Base-by-base conservation (phyloP, 192 early-diverging fungal species). In the Coemansia sp. region DNA sequence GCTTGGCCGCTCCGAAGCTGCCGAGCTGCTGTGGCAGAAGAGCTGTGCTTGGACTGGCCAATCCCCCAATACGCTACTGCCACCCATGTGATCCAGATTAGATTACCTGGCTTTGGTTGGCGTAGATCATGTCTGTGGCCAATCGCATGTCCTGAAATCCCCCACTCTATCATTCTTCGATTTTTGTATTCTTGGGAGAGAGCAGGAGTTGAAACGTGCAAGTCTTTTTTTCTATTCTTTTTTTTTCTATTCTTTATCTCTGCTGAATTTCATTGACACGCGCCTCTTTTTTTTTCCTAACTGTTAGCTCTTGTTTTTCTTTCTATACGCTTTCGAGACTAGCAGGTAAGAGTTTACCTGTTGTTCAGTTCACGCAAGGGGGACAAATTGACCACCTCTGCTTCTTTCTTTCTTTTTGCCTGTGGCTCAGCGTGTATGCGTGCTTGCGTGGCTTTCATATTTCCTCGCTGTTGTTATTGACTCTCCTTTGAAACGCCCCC, bases 1-100 rank as follows among this genome's bases (percentile, higher is more conserved):
- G 75, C 65, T 74, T 14, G 39, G 56, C 40, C 64, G 45, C 65
- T 4, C 34, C 14, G 64, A 54, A 9, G 73, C 70, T 41, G 42
- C 74, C 4, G 69, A 72, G 19, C 61, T 69, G 62, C 65, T 82
- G 45, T 82, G 79, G 79, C 42, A 31, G 6, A 82, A 82, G 63
- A 77, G 68, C 62, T 77, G 79, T 40, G 79, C 74, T 2, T 81
- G 79, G 79, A 59, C 75, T 37, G 79, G 75, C 57, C 63, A 71
- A 1, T 75, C 73, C 50, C 79, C 79, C 33, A 67, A 69, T 31
- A 44, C 51, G 1, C 16, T 64, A 27, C 24, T 27, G 24, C 24
- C 24, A 27, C 24, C 24, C 62, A 66, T 56, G 53, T 56, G 46
- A 50, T 50, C 46, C 24, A 27, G 24, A 27, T 27, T 27, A 27